Conservation (phyloP, 768 basidiomycete species). For the Sutorius australiensis region DNA sequence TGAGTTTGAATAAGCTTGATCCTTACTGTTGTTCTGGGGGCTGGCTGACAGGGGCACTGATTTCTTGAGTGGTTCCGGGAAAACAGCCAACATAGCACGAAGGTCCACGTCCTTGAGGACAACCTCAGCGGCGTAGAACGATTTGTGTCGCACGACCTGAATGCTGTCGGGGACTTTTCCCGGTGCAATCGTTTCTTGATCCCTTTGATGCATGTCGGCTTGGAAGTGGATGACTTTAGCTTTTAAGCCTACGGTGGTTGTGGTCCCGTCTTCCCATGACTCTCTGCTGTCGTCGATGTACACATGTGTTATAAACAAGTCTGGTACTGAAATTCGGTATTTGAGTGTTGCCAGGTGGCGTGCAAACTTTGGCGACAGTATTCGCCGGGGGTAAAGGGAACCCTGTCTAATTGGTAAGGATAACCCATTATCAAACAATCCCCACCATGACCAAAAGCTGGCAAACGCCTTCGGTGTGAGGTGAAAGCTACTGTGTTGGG, state of each 20-base stretch:
- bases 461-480: slow-evolving; percentile 80
- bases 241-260: slow-evolving; percentile 82
- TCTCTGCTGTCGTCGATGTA: slow-evolving; percentile 80
- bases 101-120: slow-evolving; percentile 73
- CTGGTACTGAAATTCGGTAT: slow-evolving; percentile 76
- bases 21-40: slow-evolving; percentile 42
- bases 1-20: slow-evolving; percentile 24
- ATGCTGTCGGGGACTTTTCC: slow-evolving; percentile 55
- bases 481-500: slow-evolving; percentile 67
- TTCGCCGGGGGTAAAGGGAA: slow-evolving; percentile 66
- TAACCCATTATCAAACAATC: slow-evolving; percentile 71
- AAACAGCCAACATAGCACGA: slow-evolving; percentile 73
- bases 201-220: slow-evolving; percentile 89
- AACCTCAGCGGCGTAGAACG: slow-evolving; percentile 86
- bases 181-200: slow-evolving; percentile 67
- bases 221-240: slow-evolving; percentile 75
- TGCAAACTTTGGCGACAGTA: slow-evolving; percentile 81
- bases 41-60: slow-evolving; percentile 46
- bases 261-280: slow-evolving; percentile 77
- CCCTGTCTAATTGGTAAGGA: slow-evolving; percentile 88
- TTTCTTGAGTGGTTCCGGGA: slow-evolving; percentile 68
- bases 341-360: slow-evolving; percentile 88
- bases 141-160: slow-evolving; percentile 67
- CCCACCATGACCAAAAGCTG: slow-evolving; percentile 93
- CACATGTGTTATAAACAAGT: slow-evolving; percentile 79